Percentiles rank a stretch among this genome's conserved stretches.
Evolutionary conservation across 2,329 filamentous ascomycete genomes (phyloP).

Genomic region (Nothophoma quercina): DNA sequence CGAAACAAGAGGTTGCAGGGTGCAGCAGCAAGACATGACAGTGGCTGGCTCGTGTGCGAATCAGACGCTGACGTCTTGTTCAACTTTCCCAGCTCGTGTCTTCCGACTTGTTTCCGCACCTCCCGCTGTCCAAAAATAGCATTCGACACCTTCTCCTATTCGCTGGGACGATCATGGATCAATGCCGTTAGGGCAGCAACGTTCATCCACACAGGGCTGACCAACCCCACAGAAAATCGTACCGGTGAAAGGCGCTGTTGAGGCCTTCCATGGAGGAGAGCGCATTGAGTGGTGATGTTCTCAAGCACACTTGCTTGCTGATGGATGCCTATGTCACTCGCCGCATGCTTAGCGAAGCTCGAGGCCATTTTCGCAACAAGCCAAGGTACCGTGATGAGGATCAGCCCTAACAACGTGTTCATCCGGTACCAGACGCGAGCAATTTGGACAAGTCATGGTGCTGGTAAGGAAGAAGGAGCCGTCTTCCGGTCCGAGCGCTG

Average conservation of each 20-base stretch:
- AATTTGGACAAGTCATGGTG: slow-evolving; percentile 10
- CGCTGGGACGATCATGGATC: not conserved
- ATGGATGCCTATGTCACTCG: not conserved
- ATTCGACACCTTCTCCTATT: not conserved
- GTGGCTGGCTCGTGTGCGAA: slow-evolving; percentile 9
- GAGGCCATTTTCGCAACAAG: not conserved
- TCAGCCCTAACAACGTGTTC: not conserved
- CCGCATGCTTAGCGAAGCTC: slow-evolving; percentile 11
- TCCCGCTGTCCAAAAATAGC: slow-evolving; percentile 17
- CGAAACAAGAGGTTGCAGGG: too few relatives aligned
- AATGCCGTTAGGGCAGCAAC: slow-evolving; percentile 5
- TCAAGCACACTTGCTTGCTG: not conserved
- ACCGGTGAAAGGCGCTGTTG: slow-evolving; percentile 1
- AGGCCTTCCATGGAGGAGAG: not conserved
- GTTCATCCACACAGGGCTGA: slow-evolving; percentile 8
- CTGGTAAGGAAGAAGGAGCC: not conserved
- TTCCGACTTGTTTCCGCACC: not conserved
- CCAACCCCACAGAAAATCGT: slow-evolving; percentile 5
- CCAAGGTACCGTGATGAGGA: not conserved
- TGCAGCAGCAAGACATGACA: not conserved
- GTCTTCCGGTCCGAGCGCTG: slow-evolving; percentile 1
- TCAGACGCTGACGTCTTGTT: slow-evolving; percentile 2
- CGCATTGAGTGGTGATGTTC: not conserved
- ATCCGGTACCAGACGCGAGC: not conserved
- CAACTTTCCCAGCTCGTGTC: not conserved